Conservation (phyloP, 2,329 filamentous ascomycete species). For the Didymella sp. region DNA sequence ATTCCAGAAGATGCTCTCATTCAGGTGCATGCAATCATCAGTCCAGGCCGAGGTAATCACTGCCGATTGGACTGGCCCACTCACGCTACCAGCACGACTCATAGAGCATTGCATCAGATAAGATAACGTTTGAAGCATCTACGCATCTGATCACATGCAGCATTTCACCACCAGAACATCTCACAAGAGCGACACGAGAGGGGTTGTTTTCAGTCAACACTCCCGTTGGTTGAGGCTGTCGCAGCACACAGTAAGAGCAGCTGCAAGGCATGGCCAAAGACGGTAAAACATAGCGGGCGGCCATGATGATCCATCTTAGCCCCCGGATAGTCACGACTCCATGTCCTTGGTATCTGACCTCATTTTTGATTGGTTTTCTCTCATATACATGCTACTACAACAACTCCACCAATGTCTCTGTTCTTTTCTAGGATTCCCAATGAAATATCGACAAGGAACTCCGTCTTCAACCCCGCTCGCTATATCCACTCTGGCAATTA, state of each 20-base stretch:
- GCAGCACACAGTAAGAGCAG: neutral
- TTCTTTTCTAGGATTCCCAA: neutral
- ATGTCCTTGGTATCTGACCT: neutral
- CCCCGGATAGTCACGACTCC: neutral
- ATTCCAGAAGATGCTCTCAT: slow-evolving; percentile 32
- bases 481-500: neutral
- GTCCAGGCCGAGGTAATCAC: slow-evolving; percentile 18
- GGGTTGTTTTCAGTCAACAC: no score
- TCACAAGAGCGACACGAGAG: slow-evolving; percentile 2
- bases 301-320: neutral
- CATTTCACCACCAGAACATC: neutral
- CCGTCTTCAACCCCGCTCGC: neutral
- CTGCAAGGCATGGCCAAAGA: neutral
- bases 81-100: slow-evolving; percentile 1
- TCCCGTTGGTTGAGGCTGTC: neutral
- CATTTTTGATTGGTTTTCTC: neutral
- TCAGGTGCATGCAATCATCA: slow-evolving; percentile 9
- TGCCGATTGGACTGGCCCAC: slow-evolving; percentile 4
- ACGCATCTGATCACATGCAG: slow-evolving; percentile 13
- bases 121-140: slow-evolving; percentile 9
- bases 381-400: neutral
- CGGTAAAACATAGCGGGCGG: slow-evolving; percentile 4
- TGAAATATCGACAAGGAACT: neutral
- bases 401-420: neutral
- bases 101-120: slow-evolving; percentile 19